Percentiles rank a stretch among this genome's conserved stretches.
phyloP scores from a whole-genome alignment of 2,329 filamentous ascomycete species.

The Penicillium frequentans region DNA sequence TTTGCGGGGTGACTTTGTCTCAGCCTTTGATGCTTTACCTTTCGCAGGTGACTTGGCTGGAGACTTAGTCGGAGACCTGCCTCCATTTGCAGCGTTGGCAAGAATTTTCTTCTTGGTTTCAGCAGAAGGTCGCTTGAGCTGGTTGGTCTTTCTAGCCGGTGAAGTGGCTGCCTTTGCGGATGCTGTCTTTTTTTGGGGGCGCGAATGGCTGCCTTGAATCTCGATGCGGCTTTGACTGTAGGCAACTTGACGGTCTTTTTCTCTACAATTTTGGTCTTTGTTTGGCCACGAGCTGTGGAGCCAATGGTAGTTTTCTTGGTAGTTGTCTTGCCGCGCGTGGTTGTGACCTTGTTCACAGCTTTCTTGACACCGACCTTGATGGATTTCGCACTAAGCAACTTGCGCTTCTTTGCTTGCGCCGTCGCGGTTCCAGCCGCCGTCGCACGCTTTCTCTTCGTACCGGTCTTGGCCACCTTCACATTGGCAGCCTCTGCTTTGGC shows the following conservation, averaged over 20 bases:
- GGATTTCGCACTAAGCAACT: conserved; percentile 26
- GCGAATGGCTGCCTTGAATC: conserved; percentile 26
- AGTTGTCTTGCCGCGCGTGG: conserved; percentile 19
- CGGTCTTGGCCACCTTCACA: conserved; percentile 8
- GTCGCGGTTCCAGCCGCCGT: neutral
- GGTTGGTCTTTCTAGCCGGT: conserved; percentile 20
- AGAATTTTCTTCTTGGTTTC: conserved; percentile 32
- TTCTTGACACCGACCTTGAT: conserved; percentile 37
- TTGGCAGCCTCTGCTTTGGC: conserved; percentile 26
- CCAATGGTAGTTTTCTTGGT: conserved; percentile 18
- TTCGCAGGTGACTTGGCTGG: conserved; percentile 13
- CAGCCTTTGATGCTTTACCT: conserved; percentile 6
- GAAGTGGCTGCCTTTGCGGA: conserved; percentile 14
- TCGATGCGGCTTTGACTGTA: conserved; percentile 28
- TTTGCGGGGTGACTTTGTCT: conserved; percentile 13
- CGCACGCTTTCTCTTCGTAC: conserved; percentile 36
- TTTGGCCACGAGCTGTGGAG: neutral
- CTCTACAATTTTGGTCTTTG: conserved; percentile 12
- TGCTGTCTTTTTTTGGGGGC: conserved; percentile 9
- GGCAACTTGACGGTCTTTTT: conserved; percentile 30
- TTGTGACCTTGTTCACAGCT: conserved; percentile 15
- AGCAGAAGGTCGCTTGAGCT: conserved; percentile 29
- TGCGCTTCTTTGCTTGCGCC: conserved; percentile 10
- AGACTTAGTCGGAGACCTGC: neutral
- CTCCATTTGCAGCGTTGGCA: conserved; percentile 25